phyloP scores from a whole-genome alignment of 2,329 filamentous ascomycete species.

The Lasiodiplodia sp. region DNA sequence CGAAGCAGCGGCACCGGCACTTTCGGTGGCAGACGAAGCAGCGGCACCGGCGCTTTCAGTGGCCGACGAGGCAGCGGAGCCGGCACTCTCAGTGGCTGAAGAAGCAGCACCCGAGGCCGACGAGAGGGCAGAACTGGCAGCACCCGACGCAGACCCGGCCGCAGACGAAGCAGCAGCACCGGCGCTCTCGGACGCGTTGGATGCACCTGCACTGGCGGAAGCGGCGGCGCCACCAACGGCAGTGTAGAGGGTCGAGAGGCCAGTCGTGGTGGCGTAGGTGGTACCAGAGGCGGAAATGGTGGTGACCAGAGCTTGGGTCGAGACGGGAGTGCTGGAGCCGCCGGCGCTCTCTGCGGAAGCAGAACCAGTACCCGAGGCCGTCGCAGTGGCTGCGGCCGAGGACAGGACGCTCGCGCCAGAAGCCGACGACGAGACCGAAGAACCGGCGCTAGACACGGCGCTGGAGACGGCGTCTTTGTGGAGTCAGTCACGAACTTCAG shows the following conservation, averaged over 20 bases:
- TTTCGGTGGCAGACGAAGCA: slow-evolving; percentile 25
- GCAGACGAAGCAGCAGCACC: slow-evolving; percentile 25
- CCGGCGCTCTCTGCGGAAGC: slow-evolving; percentile 21
- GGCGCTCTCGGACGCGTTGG: slow-evolving; percentile 15
- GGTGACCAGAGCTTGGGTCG: slow-evolving; percentile 20
- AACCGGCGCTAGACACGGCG: slow-evolving; percentile 25
- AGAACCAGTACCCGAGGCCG: not conserved
- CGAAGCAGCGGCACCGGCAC: slow-evolving; percentile 27
- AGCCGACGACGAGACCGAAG: slow-evolving; percentile 30
- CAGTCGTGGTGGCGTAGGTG: slow-evolving; percentile 37
- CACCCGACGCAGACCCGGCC: slow-evolving; percentile 27
- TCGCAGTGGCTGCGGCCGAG: slow-evolving; percentile 12
- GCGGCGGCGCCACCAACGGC: slow-evolving; percentile 30
- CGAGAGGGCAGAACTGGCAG: slow-evolving; percentile 7
- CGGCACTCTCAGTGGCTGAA: slow-evolving; percentile 12
- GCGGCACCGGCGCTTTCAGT: not conserved
- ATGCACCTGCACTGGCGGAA: slow-evolving; percentile 33
- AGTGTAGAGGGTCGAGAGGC: slow-evolving; percentile 28
- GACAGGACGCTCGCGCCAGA: not conserved
- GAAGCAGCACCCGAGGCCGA: slow-evolving; percentile 26
- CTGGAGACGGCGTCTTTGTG: slow-evolving; percentile 29
- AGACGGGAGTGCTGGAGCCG: slow-evolving; percentile 27
- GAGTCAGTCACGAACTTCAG: slow-evolving; percentile 15
- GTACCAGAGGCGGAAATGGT: slow-evolving; percentile 32
- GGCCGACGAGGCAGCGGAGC: slow-evolving; percentile 8